Conservation (phyloP, 768 basidiomycete species). For the Podaxis mareebaensis region DNA sequence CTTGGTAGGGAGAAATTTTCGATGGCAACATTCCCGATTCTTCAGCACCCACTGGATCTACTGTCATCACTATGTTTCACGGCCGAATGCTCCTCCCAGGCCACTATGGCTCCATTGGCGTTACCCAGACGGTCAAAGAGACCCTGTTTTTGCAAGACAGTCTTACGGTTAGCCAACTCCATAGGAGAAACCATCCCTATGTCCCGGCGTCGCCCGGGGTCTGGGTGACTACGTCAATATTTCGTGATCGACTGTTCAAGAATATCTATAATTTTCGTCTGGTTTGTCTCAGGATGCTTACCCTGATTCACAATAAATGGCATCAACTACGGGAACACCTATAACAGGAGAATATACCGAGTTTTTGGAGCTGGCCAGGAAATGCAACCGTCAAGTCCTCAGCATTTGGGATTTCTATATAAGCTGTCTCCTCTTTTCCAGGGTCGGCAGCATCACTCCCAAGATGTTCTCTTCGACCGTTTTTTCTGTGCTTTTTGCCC, state of each 20-base stretch:
- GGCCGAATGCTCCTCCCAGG: not conserved
- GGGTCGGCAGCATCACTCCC: not conserved
- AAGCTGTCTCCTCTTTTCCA: not conserved
- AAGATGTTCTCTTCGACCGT: slow-evolving; percentile 18
- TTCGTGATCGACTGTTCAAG: not conserved
- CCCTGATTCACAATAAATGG: not conserved
- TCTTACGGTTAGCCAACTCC: not conserved
- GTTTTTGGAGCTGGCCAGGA: not conserved
- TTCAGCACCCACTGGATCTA: not conserved
- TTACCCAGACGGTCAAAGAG: not conserved
- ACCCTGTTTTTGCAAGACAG: not conserved
- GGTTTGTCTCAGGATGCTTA: slow-evolving; percentile 2
- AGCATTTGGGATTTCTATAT: not conserved
- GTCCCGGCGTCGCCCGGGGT: not conserved
- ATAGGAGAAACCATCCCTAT: slow-evolving; percentile 3
- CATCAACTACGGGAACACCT: not conserved
- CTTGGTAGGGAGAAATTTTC: not conserved
- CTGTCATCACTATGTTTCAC: not conserved
- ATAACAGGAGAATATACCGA: slow-evolving; percentile 7
- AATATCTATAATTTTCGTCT: not conserved
- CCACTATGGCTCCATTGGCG: not conserved
- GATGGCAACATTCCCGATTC: not conserved
- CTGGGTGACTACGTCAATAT: not conserved
- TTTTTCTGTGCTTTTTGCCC: slow-evolving; percentile 18
- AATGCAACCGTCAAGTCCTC: not conserved